Conservation (phyloP, 1,284 basidiomycete genomes). For the Abortiporus biennis region DNA sequence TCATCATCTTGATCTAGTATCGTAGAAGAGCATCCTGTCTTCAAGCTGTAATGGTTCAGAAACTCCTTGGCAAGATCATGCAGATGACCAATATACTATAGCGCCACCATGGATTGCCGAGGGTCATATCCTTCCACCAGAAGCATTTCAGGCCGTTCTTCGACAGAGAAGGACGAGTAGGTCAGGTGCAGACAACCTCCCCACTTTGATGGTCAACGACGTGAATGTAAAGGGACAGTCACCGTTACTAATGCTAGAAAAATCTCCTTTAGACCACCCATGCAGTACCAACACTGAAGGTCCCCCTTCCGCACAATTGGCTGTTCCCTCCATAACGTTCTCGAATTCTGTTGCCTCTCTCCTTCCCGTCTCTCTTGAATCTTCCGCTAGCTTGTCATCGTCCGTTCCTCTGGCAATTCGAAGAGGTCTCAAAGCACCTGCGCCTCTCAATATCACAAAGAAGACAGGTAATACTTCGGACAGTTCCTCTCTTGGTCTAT, state of each 20-base stretch:
- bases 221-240: no score
- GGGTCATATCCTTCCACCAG: constrained; percentile 42
- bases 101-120: constrained; percentile 40
- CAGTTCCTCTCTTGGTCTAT: constrained; percentile 33
- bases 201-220: no score
- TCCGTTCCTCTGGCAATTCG: constrained; percentile 39
- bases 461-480: no score
- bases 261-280: background rate
- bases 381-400: constrained; percentile 22
- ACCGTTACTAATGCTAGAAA: no score
- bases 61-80: constrained; percentile 38
- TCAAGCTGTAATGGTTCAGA: no score
- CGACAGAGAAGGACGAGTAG: constrained; percentile 15
- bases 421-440: constrained; percentile 42
- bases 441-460: constrained; percentile 36
- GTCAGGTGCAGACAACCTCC: background rate
- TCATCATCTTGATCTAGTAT: constrained; percentile 7
- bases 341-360: constrained; percentile 19
- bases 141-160: constrained; percentile 29
- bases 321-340: background rate
- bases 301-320: background rate
- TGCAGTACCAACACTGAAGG: background rate
- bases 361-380: constrained; percentile 39
- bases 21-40: no score
- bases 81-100: constrained; percentile 17